Conservation (phyloP, 495 filamentous ascomycete species). For the Viridothelium virens region DNA sequence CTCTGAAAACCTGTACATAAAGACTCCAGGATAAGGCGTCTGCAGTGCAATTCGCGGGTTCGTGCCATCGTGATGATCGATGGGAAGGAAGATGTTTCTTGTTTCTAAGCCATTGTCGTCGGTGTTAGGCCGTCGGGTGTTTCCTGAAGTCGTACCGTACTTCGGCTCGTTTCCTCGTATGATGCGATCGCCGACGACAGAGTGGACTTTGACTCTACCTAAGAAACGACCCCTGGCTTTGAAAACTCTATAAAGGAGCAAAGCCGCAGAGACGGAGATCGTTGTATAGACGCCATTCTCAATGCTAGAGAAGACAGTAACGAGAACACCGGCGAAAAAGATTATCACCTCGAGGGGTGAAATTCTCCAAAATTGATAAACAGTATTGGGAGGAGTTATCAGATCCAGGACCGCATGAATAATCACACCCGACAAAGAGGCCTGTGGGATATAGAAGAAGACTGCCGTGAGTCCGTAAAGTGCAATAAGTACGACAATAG, state of each 20-base stretch:
- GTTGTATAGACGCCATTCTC: constrained; percentile 91
- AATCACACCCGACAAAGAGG: constrained; percentile 84
- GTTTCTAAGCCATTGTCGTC: constrained; percentile 30
- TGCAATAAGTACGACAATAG: constrained; percentile 78
- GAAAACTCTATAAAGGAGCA: constrained; percentile 80
- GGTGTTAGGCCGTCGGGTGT: background rate
- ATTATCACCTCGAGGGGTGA: constrained; percentile 84
- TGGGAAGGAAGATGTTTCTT: constrained; percentile 82
- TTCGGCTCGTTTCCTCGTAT: constrained; percentile 50
- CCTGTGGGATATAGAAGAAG: constrained; percentile 90
- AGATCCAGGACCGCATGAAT: constrained; percentile 96
- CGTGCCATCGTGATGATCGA: constrained; percentile 79
- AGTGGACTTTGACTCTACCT: constrained; percentile 81
- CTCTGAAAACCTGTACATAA: constrained; percentile 96
- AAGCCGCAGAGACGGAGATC: constrained; percentile 60
- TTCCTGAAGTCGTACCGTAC: constrained; percentile 14
- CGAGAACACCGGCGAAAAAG: constrained; percentile 88
- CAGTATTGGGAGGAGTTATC: constrained; percentile 85
- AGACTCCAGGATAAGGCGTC: constrained; percentile 84
- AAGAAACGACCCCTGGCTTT: constrained; percentile 83
- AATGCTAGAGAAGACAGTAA: constrained; percentile 81
- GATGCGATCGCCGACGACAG: constrained; percentile 75
- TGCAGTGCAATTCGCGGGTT: constrained; percentile 77
- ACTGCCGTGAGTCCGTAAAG: constrained; percentile 87
- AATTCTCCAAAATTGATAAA: constrained; percentile 95